A percentile compares a stretch with the other conserved stretches of the same genome.
phyloP scores from a whole-genome alignment of 441 rosid species.

The Syzygium malaccense region DNA sequence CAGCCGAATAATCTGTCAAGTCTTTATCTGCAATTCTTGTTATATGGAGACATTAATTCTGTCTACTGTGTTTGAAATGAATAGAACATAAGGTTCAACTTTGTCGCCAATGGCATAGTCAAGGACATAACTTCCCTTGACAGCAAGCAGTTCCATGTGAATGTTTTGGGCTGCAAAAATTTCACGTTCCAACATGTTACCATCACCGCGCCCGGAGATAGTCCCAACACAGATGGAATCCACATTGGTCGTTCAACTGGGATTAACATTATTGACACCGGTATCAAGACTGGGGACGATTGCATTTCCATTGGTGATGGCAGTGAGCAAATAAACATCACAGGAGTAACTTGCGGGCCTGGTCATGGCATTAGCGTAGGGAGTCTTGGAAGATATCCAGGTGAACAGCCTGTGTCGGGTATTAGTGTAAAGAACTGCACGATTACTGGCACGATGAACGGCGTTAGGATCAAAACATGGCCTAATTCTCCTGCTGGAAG shows the following conservation, averaged over 20 bases:
- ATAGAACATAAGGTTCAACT: constrained; percentile 12
- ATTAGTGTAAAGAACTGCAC: constrained; percentile 27
- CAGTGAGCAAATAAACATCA: constrained; percentile 7
- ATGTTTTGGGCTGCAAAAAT: constrained; percentile 23
- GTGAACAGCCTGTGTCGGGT: constrained; percentile 28
- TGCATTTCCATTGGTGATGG: constrained; percentile 46
- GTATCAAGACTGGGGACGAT: constrained; percentile 40
- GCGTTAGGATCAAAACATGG: constrained; percentile 46
- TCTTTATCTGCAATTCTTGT: constrained; percentile 7
- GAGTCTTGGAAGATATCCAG: constrained; percentile 27
- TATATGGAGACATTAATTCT: not conserved
- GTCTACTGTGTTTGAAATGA: constrained; percentile 5
- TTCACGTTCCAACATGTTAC: constrained; percentile 14
- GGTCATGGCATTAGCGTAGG: constrained; percentile 51
- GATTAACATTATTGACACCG: not conserved
- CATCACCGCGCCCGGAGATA: constrained; percentile 26
- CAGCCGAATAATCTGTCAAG: constrained; percentile 16
- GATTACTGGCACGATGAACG: constrained; percentile 22
- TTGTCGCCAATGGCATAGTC: not conserved
- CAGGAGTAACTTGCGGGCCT: constrained; percentile 34
- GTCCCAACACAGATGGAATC: constrained; percentile 55
- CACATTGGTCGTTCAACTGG: not conserved
- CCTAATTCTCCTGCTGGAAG: constrained; percentile 13
- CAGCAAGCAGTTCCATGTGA: constrained; percentile 3
- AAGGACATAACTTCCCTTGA: not conserved